Evolutionary conservation across 2,329 filamentous ascomycete species (phyloP), one percentile per base, ranked within the genome.

Genomic region (Colletotrichum graminicola): DNA sequence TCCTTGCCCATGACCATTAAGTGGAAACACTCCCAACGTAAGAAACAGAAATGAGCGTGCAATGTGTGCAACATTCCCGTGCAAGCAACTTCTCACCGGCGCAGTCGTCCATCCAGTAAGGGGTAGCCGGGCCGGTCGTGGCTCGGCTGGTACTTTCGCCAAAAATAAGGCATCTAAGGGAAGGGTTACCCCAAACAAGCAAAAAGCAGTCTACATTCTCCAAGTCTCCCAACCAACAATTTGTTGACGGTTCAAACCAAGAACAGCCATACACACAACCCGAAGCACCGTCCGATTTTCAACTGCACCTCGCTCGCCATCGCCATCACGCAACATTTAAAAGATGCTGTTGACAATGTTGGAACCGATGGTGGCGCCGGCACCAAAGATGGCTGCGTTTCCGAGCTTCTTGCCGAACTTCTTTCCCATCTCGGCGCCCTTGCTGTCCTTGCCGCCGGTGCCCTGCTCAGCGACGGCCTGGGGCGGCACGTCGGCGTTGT

Each of bases 391-490:
- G 36, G 94, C 94, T 55, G 88, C 87, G 76, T 91, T 91, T 8
- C 95, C 95, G 55, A 85, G 76, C 87, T 98, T 98, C 89, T 97
- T 97, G 75, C 95, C 95, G 82, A 98, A 93, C 84, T 98, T 98
- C 90, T 97, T 97, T 67, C 94, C 94, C 67, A 91, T 89, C 81
- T 94, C 87, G 74, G 90, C 87, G 21, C 91, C 84, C 84, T 96
- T 96, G 79, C 85, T 86, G 11, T 84, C 85, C 59, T 61, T 61
- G 34, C 64, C 68, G 16, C 83, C 83, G 67, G 82, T 80, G 65
- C 85, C 86, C 62, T 84, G 84, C 76, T 93, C 87, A 47, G 90
- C 89, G 3, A 96, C 88, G 55, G 93, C 93, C 82, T 96, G 87
- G 32, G 89, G 89, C 70, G 94, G 94, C 82, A 93, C 91, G 76